These are phyloP conservation scores for Cadophora malorum DNA, from an alignment of 2,329 filamentous ascomycete species.

Conservation along the genomic window DNA sequence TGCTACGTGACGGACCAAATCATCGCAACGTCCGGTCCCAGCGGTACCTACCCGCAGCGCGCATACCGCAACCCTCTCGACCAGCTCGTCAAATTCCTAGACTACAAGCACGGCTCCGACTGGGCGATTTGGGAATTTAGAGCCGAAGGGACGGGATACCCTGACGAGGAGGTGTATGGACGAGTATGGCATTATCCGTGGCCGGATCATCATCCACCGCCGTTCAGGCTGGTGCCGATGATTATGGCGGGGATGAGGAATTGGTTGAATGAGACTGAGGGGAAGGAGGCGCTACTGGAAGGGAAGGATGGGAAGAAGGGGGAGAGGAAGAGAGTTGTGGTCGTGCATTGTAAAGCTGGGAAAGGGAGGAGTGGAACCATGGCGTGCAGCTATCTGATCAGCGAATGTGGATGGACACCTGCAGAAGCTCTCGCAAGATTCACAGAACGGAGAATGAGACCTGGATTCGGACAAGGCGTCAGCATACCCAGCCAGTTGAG, in stretches of 20 bases:
- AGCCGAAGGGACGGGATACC: slow-evolving; percentile 94
- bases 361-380: slow-evolving; percentile 92
- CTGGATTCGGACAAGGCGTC: slow-evolving; percentile 85
- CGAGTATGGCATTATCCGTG: slow-evolving; percentile 92
- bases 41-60: slow-evolving; percentile 85
- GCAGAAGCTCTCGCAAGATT: slow-evolving; percentile 70
- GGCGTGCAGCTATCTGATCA: slow-evolving; percentile 87
- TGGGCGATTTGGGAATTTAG: slow-evolving; percentile 99
- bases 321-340: slow-evolving; percentile 66
- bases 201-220: slow-evolving; percentile 96
- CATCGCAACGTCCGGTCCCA: slow-evolving; percentile 80
- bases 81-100: slow-evolving; percentile 84
- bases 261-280: slow-evolving; percentile 69
- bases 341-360: slow-evolving; percentile 97
- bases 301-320: slow-evolving; percentile 40
- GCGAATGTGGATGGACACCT: slow-evolving; percentile 76
- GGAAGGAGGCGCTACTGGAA: slow-evolving; percentile 31
- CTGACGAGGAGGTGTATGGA: slow-evolving; percentile 84
- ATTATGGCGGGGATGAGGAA: slow-evolving; percentile 93
- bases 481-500: slow-evolving; percentile 92
- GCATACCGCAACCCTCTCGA: slow-evolving; percentile 95
- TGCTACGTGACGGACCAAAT: slow-evolving; percentile 91
- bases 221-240: slow-evolving; percentile 85
- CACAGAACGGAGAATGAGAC: slow-evolving; percentile 87
- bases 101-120: slow-evolving; percentile 78